Evolutionary conservation across 2,329 filamentous ascomycete species (phyloP).

Genomic region (Lithohypha guttulata): DNA sequence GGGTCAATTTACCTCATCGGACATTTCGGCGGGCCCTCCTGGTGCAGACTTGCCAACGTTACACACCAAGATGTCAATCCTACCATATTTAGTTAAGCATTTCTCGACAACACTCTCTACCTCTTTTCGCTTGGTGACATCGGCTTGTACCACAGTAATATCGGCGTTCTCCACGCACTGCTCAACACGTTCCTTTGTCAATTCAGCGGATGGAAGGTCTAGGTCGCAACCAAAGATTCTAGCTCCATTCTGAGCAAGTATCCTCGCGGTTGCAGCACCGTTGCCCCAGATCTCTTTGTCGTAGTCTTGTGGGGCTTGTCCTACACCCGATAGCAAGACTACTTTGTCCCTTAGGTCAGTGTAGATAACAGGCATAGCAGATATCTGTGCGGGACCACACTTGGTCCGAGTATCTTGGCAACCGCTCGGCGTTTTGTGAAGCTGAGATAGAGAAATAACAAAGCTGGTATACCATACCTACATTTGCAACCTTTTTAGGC

Average conservation of each 20-base stretch:
- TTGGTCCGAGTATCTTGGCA: too few species aligned
- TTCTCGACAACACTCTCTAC: conserved; percentile 44
- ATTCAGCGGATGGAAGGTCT: conserved; percentile 31
- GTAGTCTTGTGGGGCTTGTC: conserved; percentile 11
- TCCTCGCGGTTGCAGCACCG: conserved; percentile 39
- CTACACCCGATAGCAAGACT: conserved; percentile 14
- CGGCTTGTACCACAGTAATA: conserved; percentile 34
- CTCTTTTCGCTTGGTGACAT: conserved; percentile 44
- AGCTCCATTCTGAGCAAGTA: conserved; percentile 40
- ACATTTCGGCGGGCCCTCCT: conserved; percentile 41
- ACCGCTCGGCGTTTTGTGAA: too few species aligned
- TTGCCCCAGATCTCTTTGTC: conserved; percentile 37
- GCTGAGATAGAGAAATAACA: too few species aligned
- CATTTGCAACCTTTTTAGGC: too few species aligned
- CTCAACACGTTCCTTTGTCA: conserved; percentile 32
- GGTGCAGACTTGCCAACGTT: conserved; percentile 49
- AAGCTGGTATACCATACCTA: too few species aligned
- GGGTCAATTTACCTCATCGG: too few species aligned
- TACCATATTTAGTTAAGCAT: conserved; percentile 39
- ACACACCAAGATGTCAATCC: too few species aligned
- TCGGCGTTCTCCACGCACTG: conserved; percentile 24
- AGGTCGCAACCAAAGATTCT: conserved; percentile 43
- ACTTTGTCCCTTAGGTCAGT: conserved; percentile 13
- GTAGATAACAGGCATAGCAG: too few species aligned
- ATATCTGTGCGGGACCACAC: too few species aligned